Evolutionary conservation across 2,329 filamentous ascomycete species (phyloP).

Genomic region (Tolypocladium album): DNA sequence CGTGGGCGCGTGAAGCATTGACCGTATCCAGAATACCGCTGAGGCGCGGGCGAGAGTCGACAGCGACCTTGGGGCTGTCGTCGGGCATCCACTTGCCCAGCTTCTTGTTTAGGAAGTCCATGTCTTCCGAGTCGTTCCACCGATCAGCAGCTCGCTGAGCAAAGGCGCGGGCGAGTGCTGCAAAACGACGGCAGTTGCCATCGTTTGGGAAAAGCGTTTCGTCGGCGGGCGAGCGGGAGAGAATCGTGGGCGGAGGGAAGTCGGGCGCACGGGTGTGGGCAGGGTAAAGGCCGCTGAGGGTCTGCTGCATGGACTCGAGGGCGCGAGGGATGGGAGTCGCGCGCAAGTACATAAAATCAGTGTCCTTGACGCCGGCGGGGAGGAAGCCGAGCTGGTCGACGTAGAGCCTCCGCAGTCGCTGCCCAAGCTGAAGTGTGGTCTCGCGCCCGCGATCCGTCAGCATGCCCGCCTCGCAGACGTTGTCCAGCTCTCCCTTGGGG

Average conservation of each 20-base stretch:
- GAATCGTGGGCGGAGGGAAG: conserved; percentile 53
- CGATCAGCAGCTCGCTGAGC: conserved; percentile 58
- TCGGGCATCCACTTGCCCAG: conserved; percentile 81
- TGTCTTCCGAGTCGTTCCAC: conserved; percentile 70
- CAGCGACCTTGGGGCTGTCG: conserved; percentile 55
- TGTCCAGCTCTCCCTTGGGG: conserved; percentile 59
- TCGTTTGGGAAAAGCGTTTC: conserved; percentile 79
- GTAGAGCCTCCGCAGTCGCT: conserved; percentile 59
- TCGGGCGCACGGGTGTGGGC: conserved; percentile 26
- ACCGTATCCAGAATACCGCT: conserved; percentile 91
- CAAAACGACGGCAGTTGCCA: conserved; percentile 60
- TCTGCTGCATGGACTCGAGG: conserved; percentile 66
- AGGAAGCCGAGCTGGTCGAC: conserved; percentile 66
- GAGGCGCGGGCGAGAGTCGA: conserved; percentile 74
- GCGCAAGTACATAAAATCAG: conserved; percentile 59
- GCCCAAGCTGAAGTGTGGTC: conserved; percentile 60
- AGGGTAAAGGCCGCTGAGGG: conserved; percentile 67
- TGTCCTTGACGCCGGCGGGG: conserved; percentile 43
- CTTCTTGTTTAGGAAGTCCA: conserved; percentile 69
- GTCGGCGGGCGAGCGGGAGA: conserved; percentile 53
- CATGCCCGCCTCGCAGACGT: conserved; percentile 69
- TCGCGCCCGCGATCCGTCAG: conserved; percentile 65
- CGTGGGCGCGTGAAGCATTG: conserved; percentile 77
- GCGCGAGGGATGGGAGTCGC: conserved; percentile 66
- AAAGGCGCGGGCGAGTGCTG: conserved; percentile 58